phyloP scores from a whole-genome alignment of 2,329 filamentous ascomycete genomes.

The Cyphellophora europaea region DNA sequence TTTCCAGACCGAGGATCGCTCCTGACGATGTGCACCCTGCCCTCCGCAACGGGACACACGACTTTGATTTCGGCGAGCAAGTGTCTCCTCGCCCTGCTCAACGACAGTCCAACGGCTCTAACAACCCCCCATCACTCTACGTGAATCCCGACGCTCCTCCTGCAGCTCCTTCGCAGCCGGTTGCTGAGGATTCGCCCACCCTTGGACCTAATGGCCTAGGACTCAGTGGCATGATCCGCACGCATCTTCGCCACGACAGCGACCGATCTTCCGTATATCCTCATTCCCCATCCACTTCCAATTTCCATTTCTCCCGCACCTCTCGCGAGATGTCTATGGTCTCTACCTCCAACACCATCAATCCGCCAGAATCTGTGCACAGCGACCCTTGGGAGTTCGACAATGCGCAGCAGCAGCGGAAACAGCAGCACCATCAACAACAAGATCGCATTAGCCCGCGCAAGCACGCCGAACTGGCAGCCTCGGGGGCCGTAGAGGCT shows the following conservation, averaged over 20 bases:
- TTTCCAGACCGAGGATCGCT: slow-evolving; percentile 10
- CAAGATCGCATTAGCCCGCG: slow-evolving; percentile 14
- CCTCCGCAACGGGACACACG: slow-evolving; percentile 24
- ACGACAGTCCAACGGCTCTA: slow-evolving; percentile 9
- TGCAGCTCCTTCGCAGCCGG: slow-evolving; percentile 6
- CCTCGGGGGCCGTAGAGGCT: too few species aligned
- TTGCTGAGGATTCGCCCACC: slow-evolving; percentile 62
- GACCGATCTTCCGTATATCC: slow-evolving; percentile 71
- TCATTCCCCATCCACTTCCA: slow-evolving; percentile 7
- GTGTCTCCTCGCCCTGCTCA: slow-evolving; percentile 2
- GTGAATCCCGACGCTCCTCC: slow-evolving; percentile 10
- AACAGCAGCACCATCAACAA: slow-evolving; percentile 3
- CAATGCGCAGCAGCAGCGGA: slow-evolving; percentile 30
- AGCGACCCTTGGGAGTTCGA: slow-evolving; percentile 49
- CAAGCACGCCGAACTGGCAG: slow-evolving; percentile 4
- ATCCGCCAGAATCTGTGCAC: slow-evolving; percentile 39
- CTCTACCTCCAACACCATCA: slow-evolving; percentile 27
- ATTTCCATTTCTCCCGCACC: not conserved
- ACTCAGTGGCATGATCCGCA: slow-evolving; percentile 70
- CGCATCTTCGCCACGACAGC: slow-evolving; percentile 76
- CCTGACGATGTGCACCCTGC: slow-evolving; percentile 28
- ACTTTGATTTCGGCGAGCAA: slow-evolving; percentile 12
- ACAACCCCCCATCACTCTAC: slow-evolving; percentile 9
- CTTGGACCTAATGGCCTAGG: slow-evolving; percentile 56
- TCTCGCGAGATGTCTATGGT: slow-evolving; percentile 20